Evolutionary conservation across 257 asterid genomes (phyloP).

Genomic region (Cordia subcordata): DNA sequence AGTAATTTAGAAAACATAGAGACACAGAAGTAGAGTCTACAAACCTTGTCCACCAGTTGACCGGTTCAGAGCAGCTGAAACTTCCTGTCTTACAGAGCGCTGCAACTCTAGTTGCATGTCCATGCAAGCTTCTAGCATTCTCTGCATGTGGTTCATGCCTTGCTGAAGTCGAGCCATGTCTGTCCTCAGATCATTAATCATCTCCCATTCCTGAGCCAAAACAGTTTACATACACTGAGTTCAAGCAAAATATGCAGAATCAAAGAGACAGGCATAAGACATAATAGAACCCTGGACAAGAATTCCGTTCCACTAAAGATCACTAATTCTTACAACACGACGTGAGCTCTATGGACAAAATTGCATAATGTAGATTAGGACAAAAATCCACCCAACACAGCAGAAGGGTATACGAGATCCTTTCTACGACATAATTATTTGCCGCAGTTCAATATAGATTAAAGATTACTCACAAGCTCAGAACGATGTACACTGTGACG

Average conservation of each 20-base stretch:
- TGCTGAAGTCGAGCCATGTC: slow-evolving; percentile 86
- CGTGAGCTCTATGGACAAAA: too few species aligned
- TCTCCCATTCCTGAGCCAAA: slow-evolving; percentile 71
- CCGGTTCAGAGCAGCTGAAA: slow-evolving; percentile 89
- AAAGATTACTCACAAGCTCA: slow-evolving; percentile 56
- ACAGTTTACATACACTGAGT: slow-evolving; percentile 10
- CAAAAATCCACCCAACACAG: not conserved
- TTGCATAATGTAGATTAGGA: too few species aligned
- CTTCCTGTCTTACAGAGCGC: slow-evolving; percentile 92
- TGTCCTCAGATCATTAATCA: slow-evolving; percentile 69
- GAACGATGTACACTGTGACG: slow-evolving; percentile 81
- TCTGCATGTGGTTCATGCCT: slow-evolving; percentile 96
- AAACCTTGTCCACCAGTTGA: slow-evolving; percentile 75
- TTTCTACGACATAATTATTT: not conserved
- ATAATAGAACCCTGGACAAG: not conserved
- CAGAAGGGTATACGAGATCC: not conserved
- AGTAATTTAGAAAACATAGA: too few species aligned
- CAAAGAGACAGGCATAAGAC: not conserved
- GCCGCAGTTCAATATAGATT: not conserved
- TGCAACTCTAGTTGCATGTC: slow-evolving; percentile 99
- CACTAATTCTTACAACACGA: too few species aligned
- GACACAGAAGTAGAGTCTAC: slow-evolving; percentile 8
- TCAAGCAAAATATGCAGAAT: not conserved
- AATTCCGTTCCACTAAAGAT: too few species aligned
- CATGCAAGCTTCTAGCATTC: slow-evolving; percentile 98